phyloP scores from a whole-genome alignment of 176 grass and related monocot species.

The Phoenix dactylifera region DNA sequence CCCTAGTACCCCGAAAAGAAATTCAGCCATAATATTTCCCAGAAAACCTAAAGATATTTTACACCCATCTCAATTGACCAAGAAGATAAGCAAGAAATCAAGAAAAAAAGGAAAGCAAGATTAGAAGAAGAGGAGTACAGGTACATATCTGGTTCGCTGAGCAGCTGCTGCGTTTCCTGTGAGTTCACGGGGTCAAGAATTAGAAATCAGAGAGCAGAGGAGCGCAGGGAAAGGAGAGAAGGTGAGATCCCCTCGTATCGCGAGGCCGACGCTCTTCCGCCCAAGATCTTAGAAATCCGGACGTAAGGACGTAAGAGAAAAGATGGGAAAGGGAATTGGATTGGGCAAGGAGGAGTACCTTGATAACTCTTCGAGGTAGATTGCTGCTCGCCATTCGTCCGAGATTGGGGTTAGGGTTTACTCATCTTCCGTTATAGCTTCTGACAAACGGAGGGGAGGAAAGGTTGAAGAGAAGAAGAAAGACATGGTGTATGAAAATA shows the following conservation, averaged over 20 bases:
- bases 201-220: background rate
- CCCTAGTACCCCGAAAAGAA: background rate
- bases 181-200: constrained; percentile 16
- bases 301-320: no score
- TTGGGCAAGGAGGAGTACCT: constrained; percentile 27
- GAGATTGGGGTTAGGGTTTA: constrained; percentile 13
- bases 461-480: no score
- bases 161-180: constrained; percentile 92
- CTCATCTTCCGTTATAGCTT: background rate
- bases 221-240: constrained; percentile 13
- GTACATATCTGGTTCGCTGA: constrained; percentile 71
- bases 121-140: no score
- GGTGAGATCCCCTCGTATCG: background rate
- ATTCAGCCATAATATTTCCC: background rate
- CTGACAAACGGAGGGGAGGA: no score
- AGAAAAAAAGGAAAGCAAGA: no score
- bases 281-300: no score
- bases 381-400: constrained; percentile 77
- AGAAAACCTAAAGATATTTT: no score
- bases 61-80: background rate
- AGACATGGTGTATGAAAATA: no score
- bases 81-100: no score
- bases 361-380: constrained; percentile 92
- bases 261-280: no score
- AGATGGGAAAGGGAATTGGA: no score